A percentile compares a stretch with the other conserved stretches of the same genome.
Evolutionary conservation across 768 basidiomycete genomes (phyloP).

Genomic region (Mycena galopus): DNA sequence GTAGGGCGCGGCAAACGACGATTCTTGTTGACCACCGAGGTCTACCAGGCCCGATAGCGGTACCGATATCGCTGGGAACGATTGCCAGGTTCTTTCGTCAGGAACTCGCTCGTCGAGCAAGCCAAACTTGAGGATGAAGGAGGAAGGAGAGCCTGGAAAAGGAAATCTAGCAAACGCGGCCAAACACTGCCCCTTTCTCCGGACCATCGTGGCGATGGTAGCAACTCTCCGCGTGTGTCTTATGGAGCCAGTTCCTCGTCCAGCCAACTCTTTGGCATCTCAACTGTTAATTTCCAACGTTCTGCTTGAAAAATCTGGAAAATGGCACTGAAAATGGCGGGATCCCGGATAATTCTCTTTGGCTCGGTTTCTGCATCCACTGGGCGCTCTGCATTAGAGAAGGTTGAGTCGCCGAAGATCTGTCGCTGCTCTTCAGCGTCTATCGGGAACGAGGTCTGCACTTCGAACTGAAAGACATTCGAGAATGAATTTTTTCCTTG

Average conservation of each 20-base stretch:
- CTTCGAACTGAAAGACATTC: no score
- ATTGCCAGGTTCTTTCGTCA: neutral
- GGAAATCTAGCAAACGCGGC: no score
- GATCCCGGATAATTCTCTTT: no score
- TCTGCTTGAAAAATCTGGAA: no score
- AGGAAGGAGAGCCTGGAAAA: neutral
- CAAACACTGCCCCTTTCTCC: neutral
- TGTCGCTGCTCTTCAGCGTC: no score
- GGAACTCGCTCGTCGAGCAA: neutral
- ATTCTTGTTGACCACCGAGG: neutral
- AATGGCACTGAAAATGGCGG: no score
- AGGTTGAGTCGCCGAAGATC: no score
- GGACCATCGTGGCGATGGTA: neutral
- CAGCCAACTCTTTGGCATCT: neutral
- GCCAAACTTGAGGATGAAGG: constrained; percentile 5
- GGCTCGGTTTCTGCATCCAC: no score
- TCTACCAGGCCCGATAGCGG: neutral
- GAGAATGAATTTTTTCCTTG: no score
- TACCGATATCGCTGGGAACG: neutral
- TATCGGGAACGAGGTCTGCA: no score
- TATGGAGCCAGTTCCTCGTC: constrained; percentile 1
- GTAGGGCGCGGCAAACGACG: neutral
- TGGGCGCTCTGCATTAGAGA: no score
- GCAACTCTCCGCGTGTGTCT: neutral
- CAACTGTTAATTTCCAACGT: no score